Base-by-base conservation (phyloP, 2,329 filamentous ascomycete species). In the Talaromyces amestolkiae region DNA sequence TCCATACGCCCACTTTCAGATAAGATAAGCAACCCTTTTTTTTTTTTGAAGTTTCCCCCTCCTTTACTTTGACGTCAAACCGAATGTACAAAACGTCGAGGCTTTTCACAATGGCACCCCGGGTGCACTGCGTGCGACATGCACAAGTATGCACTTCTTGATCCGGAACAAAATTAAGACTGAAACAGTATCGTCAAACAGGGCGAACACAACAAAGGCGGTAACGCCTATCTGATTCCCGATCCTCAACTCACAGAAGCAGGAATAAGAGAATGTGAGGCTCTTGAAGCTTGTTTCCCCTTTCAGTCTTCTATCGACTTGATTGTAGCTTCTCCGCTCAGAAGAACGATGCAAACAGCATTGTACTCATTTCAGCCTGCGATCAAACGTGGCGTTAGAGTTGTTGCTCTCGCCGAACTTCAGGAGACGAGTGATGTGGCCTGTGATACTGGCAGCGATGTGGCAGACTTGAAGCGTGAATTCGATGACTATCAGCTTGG, bases 131-230 rank as follows among this genome's bases (percentile, higher is more conserved):
- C 39, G 56, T 64, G 56, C 53, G 65, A 35, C 65, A 66, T 66
- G 65, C 61, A 37, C 61, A 66, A 58, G 65, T 66, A 66, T 49
- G 41, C 35, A 17, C 24, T 11, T 11, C 10, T 10, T 27, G 19
- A 24, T 17, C 11, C 11, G 6, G 7, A 24, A 9, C 13, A 19
- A 27, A 19, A 58, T 41, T 31, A 11, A 24, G 35, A 22, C 35
- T 58, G 47, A 61, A 61, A 5, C 8, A 39, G 33, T 37, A 7
- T 31, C 27, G 7, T 22, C 10, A 15, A 15, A 61, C 39, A 65
- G 66, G 66, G 64, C 47, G 66, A 68, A 51, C 66, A 68, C 49
- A 68, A 68, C 43, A 41, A 24, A 64, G 66, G 66, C 17, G 66
- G 66, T 17, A 43, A 64, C 8, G 64, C 66, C n/a, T 68, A 66